Conservation (phyloP, 768 basidiomycete species). For the Termitomyces sp. region DNA sequence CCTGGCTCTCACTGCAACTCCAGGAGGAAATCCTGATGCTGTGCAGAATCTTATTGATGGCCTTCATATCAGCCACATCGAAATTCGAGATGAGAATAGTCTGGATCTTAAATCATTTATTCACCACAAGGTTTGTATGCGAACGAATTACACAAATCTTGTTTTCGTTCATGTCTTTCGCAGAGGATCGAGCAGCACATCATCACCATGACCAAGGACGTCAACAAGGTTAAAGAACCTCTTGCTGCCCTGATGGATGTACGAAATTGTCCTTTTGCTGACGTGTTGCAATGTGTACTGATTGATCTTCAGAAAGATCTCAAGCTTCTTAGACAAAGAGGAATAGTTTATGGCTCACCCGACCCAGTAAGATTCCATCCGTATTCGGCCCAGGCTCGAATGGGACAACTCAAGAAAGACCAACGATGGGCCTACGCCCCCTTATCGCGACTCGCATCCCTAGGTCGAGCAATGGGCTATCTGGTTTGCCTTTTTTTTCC, state of each 20-base stretch:
- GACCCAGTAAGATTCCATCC: conserved; percentile 67
- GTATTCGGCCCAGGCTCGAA: conserved; percentile 48
- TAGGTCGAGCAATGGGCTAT: conserved; percentile 87
- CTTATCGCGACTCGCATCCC: conserved; percentile 45
- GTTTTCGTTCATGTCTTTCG: neutral
- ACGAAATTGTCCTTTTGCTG: conserved; percentile 16
- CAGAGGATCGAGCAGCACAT: conserved; percentile 78
- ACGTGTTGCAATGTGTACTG: neutral
- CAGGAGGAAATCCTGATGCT: conserved; percentile 80
- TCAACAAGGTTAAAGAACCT: conserved; percentile 61
- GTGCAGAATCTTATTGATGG: conserved; percentile 90
- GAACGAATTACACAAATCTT: neutral
- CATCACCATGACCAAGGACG: conserved; percentile 66
- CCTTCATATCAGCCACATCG: conserved; percentile 91
- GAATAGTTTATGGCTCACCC: conserved; percentile 41
- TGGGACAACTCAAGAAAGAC: conserved; percentile 30
- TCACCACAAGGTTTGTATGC: conserved; percentile 70
- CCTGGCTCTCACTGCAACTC: conserved; percentile 93
- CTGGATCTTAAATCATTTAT: conserved; percentile 84
- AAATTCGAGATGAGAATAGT: conserved; percentile 89
- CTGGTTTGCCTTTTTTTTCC: conserved; percentile 55
- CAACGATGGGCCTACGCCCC: conserved; percentile 48
- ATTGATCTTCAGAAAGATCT: conserved; percentile 24
- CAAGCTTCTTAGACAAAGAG: conserved; percentile 30
- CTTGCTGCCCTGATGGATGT: conserved; percentile 77